A percentile compares a stretch with the other conserved stretches of the same genome.
Conservation (phyloP, 345 rosid species). For the Acer saccharum region DNA sequence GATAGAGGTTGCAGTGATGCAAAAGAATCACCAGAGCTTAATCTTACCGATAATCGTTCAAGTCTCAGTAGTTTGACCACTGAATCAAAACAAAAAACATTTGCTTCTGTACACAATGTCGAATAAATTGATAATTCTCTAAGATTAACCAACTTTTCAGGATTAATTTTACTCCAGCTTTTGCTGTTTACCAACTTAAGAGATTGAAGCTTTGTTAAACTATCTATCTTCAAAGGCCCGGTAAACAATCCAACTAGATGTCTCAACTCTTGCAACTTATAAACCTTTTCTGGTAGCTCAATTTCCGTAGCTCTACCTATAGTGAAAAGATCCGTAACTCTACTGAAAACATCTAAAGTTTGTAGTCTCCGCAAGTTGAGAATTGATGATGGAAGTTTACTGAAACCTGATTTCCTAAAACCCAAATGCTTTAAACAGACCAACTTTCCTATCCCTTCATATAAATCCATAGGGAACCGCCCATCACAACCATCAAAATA, state of each 20-base stretch:
- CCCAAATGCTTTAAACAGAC: constrained; percentile 28
- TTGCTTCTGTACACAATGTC: not conserved
- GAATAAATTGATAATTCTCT: not conserved
- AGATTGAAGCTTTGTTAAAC: constrained; percentile 1
- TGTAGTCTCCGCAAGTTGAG: constrained; percentile 23
- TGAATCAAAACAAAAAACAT: not conserved
- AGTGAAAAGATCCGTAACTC: too few relatives aligned
- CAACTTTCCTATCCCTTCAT: constrained; percentile 18
- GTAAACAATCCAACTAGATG: not conserved
- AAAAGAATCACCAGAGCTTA: not conserved
- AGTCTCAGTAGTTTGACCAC: not conserved
- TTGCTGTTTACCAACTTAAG: not conserved
- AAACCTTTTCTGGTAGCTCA: not conserved
- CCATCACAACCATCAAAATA: constrained; percentile 19
- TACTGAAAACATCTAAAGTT: not conserved
- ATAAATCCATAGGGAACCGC: not conserved
- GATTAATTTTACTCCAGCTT: not conserved
- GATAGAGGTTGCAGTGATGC: not conserved
- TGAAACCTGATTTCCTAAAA: constrained; percentile 20
- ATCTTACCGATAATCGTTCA: not conserved
- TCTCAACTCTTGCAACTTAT: not conserved
- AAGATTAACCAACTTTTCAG: not conserved
- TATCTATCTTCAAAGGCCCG: not conserved
- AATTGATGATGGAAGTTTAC: constrained; percentile 16
- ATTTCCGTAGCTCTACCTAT: too few relatives aligned